phyloP scores from a whole-genome alignment of 768 basidiomycete species.

The Phlebiopsis flavidoalba region DNA sequence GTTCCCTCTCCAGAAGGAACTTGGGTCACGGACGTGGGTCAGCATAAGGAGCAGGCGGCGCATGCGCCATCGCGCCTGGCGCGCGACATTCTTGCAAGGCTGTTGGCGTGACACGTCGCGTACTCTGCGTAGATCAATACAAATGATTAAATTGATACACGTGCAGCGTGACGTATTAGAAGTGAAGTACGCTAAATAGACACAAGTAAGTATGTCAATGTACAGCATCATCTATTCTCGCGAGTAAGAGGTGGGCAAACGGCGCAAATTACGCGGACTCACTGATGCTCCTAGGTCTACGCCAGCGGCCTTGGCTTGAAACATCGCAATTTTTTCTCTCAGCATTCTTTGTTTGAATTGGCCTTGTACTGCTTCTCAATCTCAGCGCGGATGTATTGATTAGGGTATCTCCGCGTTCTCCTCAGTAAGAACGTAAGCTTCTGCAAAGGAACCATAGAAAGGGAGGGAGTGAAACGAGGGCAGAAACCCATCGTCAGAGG shows the following conservation, averaged over 20 bases:
- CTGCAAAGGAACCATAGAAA: constrained; percentile 19
- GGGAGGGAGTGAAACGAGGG: constrained; percentile 21
- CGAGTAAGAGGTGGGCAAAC: too few species aligned
- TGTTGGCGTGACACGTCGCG: not conserved
- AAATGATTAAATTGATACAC: too few species aligned
- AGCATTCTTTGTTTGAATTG: constrained; percentile 49
- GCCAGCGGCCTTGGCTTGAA: constrained; percentile 40
- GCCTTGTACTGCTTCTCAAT: constrained; percentile 63
- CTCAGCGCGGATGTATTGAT: constrained; percentile 79
- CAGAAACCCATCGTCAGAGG: not conserved
- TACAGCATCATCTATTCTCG: not conserved
- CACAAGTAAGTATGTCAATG: not conserved
- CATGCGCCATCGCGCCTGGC: not conserved
- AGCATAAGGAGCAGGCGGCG: not conserved
- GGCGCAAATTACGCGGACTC: constrained; percentile 19
- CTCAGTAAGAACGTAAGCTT: constrained; percentile 41
- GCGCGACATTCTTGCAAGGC: not conserved
- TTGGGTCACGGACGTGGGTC: not conserved
- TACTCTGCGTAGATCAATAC: too few species aligned
- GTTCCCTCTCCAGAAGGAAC: not conserved
- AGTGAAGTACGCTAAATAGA: too few species aligned
- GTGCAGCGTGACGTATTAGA: too few species aligned
- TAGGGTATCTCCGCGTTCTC: constrained; percentile 69
- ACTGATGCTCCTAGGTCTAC: constrained; percentile 29
- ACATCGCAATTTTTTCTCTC: constrained; percentile 43